These are phyloP conservation scores for Glycine latifolia DNA, from an alignment of 306 rosid genomes.

Conservation along the genomic window DNA sequence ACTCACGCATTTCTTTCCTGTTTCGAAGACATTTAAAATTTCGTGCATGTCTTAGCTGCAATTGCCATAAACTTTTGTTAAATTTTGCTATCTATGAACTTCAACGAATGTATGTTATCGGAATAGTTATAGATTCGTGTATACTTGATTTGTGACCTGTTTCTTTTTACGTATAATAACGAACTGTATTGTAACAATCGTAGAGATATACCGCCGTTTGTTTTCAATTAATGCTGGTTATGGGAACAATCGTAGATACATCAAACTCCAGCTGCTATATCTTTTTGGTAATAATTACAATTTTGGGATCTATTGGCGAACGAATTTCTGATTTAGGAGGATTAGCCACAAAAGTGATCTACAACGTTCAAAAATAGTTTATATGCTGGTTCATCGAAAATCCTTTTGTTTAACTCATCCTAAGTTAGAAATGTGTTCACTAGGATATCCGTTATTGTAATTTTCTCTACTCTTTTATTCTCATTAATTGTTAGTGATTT, in stretches of 20 bases:
- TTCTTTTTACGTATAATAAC: constrained; percentile 4
- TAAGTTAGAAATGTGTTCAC: neutral
- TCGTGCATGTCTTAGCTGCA: neutral
- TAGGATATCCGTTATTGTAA: constrained; percentile 10
- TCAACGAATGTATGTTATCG: constrained; percentile 11
- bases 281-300: constrained; percentile 1
- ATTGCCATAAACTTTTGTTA: neutral
- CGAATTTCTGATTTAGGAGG: neutral
- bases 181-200: neutral
- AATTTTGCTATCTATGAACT: constrained; percentile 24
- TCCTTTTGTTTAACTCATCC: constrained; percentile 13
- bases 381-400: neutral
- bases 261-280: constrained; percentile 9
- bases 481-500: constrained; percentile 3
- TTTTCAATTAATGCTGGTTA: too few species aligned
- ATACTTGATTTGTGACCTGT: constrained; percentile 26
- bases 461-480: constrained; percentile 10
- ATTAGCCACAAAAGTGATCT: neutral
- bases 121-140: constrained; percentile 1
- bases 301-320: constrained; percentile 3
- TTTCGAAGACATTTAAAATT: too few species aligned
- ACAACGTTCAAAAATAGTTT: constrained; percentile 6
- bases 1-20: too few species aligned
- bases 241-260: neutral
- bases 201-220: too few species aligned